Evolutionary conservation across 306 rosid species (phyloP).

Genomic region (Pachyrhizus erosus): DNA sequence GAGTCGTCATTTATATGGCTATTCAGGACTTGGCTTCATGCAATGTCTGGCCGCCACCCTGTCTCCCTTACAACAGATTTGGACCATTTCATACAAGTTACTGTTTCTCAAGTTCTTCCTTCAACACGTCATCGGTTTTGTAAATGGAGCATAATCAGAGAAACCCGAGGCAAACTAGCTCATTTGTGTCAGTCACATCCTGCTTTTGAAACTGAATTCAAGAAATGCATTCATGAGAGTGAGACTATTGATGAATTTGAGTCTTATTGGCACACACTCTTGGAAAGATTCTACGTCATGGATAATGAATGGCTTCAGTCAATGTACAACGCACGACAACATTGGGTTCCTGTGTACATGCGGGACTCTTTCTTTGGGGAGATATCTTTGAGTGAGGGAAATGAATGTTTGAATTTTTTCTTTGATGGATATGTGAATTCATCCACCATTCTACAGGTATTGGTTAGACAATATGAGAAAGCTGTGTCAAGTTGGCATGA

Average conservation of each 20-base stretch:
- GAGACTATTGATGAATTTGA: conserved; percentile 79
- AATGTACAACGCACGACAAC: conserved; percentile 72
- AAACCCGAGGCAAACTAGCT: conserved; percentile 66
- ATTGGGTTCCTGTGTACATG: conserved; percentile 86
- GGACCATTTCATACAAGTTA: conserved; percentile 68
- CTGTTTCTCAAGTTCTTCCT: conserved; percentile 75
- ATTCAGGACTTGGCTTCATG: conserved; percentile 79
- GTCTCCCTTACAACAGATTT: conserved; percentile 79
- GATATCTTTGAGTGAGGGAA: conserved; percentile 53
- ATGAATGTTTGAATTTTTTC: conserved; percentile 60
- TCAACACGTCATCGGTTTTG: conserved; percentile 75
- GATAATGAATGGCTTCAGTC: conserved; percentile 91
- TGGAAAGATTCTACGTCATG: conserved; percentile 67
- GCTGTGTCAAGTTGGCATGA: conserved; percentile 81
- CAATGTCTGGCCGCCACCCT: conserved; percentile 76
- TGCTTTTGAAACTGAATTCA: conserved; percentile 66
- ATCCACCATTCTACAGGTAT: conserved; percentile 72
- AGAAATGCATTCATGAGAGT: conserved; percentile 63
- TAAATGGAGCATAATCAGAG: conserved; percentile 69
- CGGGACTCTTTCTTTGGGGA: conserved; percentile 81
- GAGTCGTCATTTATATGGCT: conserved; percentile 78
- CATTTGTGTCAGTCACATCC: conserved; percentile 71
- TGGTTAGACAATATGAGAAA: conserved; percentile 82
- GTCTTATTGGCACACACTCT: conserved; percentile 73
- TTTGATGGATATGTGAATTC: conserved; percentile 81